Evolutionary conservation across 805 yeast genomes (phyloP).

Genomic region (Nakazawaea wyomingensis): DNA sequence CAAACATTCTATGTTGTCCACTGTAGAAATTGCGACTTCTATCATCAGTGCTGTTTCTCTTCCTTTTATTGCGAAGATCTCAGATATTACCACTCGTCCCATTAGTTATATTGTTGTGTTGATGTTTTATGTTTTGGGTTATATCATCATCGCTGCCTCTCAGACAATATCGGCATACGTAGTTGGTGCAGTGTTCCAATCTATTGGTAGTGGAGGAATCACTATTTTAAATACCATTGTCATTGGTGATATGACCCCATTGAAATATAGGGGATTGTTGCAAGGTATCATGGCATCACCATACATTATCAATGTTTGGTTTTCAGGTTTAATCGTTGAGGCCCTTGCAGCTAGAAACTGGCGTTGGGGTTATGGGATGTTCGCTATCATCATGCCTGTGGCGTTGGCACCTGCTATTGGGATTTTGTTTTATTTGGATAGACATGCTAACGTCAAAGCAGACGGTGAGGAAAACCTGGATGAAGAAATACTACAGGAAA

Average conservation of each 20-base stretch:
- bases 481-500: no score
- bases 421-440: conserved; percentile 28
- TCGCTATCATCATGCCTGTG: conserved; percentile 38
- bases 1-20: conserved; percentile 20
- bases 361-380: conserved; percentile 51
- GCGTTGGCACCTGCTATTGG: conserved; percentile 28
- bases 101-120: conserved; percentile 17
- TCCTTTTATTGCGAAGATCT: no score
- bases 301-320: no score
- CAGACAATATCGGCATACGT: conserved; percentile 22
- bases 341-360: conserved; percentile 31
- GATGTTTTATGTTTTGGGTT: conserved; percentile 21
- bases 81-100: conserved; percentile 23
- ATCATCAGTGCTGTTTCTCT: conserved; percentile 21
- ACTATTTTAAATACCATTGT: conserved; percentile 18
- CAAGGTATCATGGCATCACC: conserved; percentile 29
- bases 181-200: conserved; percentile 19
- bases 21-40: conserved; percentile 20
- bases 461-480: no score
- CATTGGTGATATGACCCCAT: conserved; percentile 23
- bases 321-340: conserved; percentile 32
- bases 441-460: conserved; percentile 26
- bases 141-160: conserved; percentile 21
- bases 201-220: conserved; percentile 21
- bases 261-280: conserved; percentile 24